phyloP scores from a whole-genome alignment of 2,329 filamentous ascomycete species.

The Alternaria gansuensis region DNA sequence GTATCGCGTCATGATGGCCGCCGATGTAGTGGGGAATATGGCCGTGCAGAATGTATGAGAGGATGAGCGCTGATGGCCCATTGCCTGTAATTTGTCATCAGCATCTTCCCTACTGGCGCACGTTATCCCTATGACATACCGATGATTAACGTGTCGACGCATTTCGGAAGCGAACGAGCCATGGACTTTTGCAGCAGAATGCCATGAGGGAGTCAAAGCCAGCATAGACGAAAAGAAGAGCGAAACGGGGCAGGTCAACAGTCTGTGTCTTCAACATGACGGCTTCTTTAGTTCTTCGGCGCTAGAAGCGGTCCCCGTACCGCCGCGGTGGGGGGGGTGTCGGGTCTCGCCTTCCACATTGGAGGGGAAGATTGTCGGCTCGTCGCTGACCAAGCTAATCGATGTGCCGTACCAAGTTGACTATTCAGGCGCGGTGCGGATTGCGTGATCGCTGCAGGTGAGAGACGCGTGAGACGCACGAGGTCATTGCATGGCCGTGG shows the following conservation, averaged over 20 bases:
- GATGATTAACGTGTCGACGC: constrained; percentile 55
- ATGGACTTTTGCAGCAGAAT: constrained; percentile 46
- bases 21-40: constrained; percentile 66
- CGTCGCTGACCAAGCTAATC: constrained; percentile 16
- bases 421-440: constrained; percentile 3
- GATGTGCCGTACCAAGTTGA: constrained; percentile 13
- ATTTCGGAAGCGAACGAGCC: constrained; percentile 49
- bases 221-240: constrained; percentile 21
- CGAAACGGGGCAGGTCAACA: constrained; percentile 32
- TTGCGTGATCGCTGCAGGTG: constrained; percentile 27
- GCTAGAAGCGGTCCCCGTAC: constrained; percentile 37
- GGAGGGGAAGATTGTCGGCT: constrained; percentile 23
- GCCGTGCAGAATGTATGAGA: constrained; percentile 70
- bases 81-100: constrained; percentile 60
- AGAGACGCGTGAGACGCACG: constrained; percentile 23
- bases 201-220: constrained; percentile 41
- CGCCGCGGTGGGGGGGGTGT: constrained; percentile 27
- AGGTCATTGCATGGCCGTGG: constrained; percentile 30
- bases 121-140: constrained; percentile 32
- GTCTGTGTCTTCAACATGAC: constrained; percentile 46
- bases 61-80: constrained; percentile 68
- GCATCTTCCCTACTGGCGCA: constrained; percentile 13
- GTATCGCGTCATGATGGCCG: constrained; percentile 65
- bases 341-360: constrained; percentile 38
- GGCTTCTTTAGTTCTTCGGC: constrained; percentile 40